Base-by-base conservation (phyloP, 306 rosid genomes). In the Vicia sativa region DNA sequence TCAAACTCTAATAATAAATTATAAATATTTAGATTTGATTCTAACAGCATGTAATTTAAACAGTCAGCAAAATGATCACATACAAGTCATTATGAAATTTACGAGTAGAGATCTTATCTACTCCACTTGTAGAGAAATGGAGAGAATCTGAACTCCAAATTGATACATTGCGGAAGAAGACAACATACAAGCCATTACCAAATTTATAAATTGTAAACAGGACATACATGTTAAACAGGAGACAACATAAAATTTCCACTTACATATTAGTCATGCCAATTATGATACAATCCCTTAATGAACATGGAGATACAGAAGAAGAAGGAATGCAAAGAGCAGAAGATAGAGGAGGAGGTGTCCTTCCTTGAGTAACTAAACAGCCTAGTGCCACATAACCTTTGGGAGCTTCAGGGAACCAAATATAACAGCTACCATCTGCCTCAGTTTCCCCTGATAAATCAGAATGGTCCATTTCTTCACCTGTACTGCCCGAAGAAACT, bases 401-500 rank as follows among this genome's bases (percentile, higher is more conserved):
- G 31, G 98, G 97, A 2, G 98, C 98, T 76, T 83, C 90, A 53
- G 98, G 98, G 64, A 90, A 90, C 98, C 98, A 93, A 74, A 93
- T 80, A 49, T 93, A 85, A 84, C 88, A 90, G 65, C 69, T 54
- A 61, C 62, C 66, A 64, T 78, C 86, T 64, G 73, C 83, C 23
- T 77, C 82, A 50, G 56, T 18, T 52, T 77, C 64, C 64, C 46
- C 49, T 15, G 58, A 35, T 37, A 60, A 68, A 18, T 77, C 78
- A 23, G 64, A 76, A 62, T 62, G 61, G 65, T 81, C 78, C 58
- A 76, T 29, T 21, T 59, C 84, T 43, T 77, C 46, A 44, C 52
- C 77, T 60, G 80, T 64, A 44, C 31, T 43, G 57, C 77, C 77
- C 68, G 58, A 72, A 69, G 88, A 79, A 66, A 74, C 80, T 82